Conservation (phyloP, 495 filamentous ascomycete species). For the Aspergillus mulundensis region DNA sequence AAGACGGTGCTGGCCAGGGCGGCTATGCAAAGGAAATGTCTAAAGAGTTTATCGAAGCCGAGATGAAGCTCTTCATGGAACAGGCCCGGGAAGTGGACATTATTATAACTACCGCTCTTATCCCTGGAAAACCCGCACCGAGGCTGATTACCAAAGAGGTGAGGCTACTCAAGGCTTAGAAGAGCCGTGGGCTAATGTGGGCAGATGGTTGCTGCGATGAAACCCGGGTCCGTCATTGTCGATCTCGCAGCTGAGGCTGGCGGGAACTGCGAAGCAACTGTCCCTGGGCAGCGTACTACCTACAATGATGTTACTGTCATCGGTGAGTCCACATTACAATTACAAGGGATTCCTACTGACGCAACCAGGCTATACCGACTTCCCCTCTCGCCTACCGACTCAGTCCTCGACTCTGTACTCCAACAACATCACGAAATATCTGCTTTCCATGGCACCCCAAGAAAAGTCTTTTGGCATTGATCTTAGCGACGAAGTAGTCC, state of each 20-base stretch:
- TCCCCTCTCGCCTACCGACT: slow-evolving; percentile 73
- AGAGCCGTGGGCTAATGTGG: background rate
- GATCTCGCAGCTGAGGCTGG: slow-evolving; percentile 79
- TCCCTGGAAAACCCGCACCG: slow-evolving; percentile 71
- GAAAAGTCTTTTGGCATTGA: slow-evolving; percentile 72
- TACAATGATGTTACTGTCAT: slow-evolving; percentile 77
- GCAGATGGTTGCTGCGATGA: slow-evolving; percentile 71
- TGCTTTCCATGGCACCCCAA: slow-evolving; percentile 70
- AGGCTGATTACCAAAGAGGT: slow-evolving; percentile 68
- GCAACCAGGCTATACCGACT: slow-evolving; percentile 66
- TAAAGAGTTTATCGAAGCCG: slow-evolving; percentile 80
- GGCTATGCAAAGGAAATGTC: slow-evolving; percentile 88
- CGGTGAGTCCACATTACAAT: slow-evolving; percentile 38
- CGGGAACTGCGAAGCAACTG: slow-evolving; percentile 74
- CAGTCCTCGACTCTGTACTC: slow-evolving; percentile 80
- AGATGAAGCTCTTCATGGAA: slow-evolving; percentile 82
- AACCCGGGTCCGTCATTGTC: slow-evolving; percentile 74
- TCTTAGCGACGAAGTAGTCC: slow-evolving; percentile 72
- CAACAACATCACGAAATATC: slow-evolving; percentile 81
- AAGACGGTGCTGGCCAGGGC: slow-evolving; percentile 75
- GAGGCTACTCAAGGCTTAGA: background rate
- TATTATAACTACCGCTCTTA: slow-evolving; percentile 77
- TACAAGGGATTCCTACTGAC: slow-evolving; percentile 8
- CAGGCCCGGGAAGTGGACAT: slow-evolving; percentile 83
- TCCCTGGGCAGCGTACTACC: slow-evolving; percentile 60